Evolutionary conservation across 23 red algal genomes (phyloP).

Genomic region (Cyanidiococcus yangmingshanensis): DNA sequence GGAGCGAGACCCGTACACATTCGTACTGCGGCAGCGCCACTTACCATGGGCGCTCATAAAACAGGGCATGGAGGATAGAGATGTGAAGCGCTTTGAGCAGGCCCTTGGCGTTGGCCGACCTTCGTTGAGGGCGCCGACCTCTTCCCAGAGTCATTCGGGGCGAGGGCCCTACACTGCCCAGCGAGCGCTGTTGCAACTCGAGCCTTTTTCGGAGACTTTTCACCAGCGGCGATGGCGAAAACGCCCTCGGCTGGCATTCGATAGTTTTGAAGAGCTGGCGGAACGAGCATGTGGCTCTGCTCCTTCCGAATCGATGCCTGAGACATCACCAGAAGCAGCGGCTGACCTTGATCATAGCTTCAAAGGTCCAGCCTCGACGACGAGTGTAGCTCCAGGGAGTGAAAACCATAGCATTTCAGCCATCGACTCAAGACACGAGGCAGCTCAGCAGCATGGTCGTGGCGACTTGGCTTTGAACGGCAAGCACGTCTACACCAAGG

Average conservation of each 20-base stretch:
- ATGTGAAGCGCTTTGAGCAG: neutral
- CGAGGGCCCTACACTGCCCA: conserved; percentile 36
- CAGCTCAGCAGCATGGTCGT: neutral
- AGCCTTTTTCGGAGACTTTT: conserved; percentile 86
- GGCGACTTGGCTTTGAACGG: conserved; percentile 33
- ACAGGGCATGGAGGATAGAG: conserved; percentile 28
- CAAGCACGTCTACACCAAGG: conserved; percentile 66
- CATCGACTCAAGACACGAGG: neutral
- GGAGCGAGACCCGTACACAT: conserved; percentile 50
- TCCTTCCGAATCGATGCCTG: neutral
- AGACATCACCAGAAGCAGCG: neutral
- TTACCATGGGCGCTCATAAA: conserved; percentile 56
- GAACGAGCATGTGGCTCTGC: neutral
- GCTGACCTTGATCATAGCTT: neutral
- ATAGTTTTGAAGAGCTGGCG: conserved; percentile 40
- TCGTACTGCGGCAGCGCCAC: conserved; percentile 61
- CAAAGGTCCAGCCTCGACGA: neutral
- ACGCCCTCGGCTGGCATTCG: conserved; percentile 38
- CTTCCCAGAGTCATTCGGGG: neutral
- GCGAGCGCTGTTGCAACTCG: conserved; percentile 49
- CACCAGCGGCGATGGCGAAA: conserved; percentile 56
- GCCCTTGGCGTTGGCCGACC: neutral
- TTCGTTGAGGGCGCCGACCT: neutral
- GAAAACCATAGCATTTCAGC: neutral
- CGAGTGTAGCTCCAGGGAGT: neutral